Conservation (phyloP, 192 early-diverging fungal genomes). For the Mortierella hygrophila region DNA sequence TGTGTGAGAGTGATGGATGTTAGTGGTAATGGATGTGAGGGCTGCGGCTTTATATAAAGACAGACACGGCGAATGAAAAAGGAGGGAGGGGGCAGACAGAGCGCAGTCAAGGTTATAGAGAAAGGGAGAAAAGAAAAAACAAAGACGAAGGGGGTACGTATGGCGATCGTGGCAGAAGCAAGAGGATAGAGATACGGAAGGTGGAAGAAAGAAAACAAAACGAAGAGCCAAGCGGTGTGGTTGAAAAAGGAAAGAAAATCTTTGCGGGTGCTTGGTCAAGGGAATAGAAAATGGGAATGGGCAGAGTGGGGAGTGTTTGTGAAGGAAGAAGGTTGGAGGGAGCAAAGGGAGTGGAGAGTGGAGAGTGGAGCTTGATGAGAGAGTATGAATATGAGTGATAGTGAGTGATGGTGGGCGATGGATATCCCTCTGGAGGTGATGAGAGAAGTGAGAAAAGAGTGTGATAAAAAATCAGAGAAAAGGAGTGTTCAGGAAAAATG, state of each 20-base stretch:
- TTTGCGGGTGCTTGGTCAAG: not conserved
- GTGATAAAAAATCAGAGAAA: not conserved
- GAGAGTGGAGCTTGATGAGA: not conserved
- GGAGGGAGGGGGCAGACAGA: not conserved
- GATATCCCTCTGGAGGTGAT: not conserved
- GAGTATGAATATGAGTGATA: not conserved
- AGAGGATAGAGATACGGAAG: not conserved
- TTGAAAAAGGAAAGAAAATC: not conserved
- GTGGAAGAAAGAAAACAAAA: constrained; percentile 1
- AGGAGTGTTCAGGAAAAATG: not conserved
- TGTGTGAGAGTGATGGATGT: not conserved
- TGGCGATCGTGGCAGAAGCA: not conserved
- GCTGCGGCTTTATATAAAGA: not conserved
- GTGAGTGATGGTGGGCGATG: not conserved
- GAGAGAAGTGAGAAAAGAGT: not conserved
- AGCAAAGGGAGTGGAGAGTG: not conserved
- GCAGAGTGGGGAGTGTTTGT: not conserved
- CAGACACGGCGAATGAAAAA: not conserved
- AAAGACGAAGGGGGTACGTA: not conserved
- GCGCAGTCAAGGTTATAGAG: not conserved
- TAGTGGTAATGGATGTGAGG: not conserved
- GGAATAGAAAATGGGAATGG: too few relatives aligned
- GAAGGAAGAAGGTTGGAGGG: not conserved
- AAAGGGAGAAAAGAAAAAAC: not conserved
- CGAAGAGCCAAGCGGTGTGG: not conserved